Base-by-base conservation (phyloP, 2,329 filamentous ascomycete genomes). In the Fusarium transvaalense region DNA sequence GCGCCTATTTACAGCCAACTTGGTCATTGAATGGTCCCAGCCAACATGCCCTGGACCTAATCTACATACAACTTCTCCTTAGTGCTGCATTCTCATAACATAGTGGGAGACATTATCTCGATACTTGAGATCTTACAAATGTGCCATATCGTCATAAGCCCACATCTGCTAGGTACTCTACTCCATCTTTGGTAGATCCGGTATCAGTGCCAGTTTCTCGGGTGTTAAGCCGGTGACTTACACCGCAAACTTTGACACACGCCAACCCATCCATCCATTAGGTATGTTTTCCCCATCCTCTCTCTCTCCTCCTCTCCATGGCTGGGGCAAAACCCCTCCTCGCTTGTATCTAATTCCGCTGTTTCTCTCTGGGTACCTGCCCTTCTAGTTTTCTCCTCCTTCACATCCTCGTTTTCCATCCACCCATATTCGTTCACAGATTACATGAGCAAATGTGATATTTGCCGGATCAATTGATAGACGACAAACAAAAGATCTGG, bases 151-250 rank as follows among this genome's bases (percentile, higher is more conserved):
- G 53, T 66, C 64, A 67, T 65, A 46, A 65, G 48, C 34, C 61
- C 66, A 61, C 61, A 54, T 57, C 48, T 50, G 19, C 17, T 29
- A 29, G 29, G 32, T 37, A 42, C 56, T 54, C 65, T 37, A 42
- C 56, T 54, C 65, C 46, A 66, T 61, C 65, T 48, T 50, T 55
- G 37, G 60, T 56, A 62, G 64, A 69, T 72, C 68, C 56, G 56
- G 71, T 69, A 58, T 59, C 71, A 67, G 69, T 60, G 61, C 69
- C 71, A 71, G 69, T 57, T 72, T 60, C 63, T 71, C 61, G 71
- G 67, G 68, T 63, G 56, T 59, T 46, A 60, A 43, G 57, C 59
- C 57, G 61, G 42, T 46, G 48, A 62, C 64, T 57, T 64, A 61
- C 37, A 57, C 52, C 50, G 46, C 38, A 60, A 52, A 54, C 50